phyloP scores from a whole-genome alignment of 2,329 filamentous ascomycete genomes.

The Trichoderma gracile region DNA sequence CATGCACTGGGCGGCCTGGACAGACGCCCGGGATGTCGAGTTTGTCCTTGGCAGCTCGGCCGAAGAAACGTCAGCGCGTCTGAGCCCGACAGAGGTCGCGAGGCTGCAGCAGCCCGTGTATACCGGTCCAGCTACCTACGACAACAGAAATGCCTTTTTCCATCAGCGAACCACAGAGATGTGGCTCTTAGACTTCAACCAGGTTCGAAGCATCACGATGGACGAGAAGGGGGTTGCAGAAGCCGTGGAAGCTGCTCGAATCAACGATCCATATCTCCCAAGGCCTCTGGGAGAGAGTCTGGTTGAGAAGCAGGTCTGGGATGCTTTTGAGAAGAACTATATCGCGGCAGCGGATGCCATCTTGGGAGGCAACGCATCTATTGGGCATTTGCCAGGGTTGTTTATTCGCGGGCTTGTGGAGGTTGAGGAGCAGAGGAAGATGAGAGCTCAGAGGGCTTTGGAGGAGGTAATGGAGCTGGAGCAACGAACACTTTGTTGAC shows the following conservation, averaged over 20 bases:
- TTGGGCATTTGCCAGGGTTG: background rate
- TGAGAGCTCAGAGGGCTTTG: too few species aligned
- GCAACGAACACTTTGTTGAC: too few species aligned
- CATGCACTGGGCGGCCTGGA: constrained; percentile 38
- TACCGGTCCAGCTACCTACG: background rate
- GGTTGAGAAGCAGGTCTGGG: constrained; percentile 25
- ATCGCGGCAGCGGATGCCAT: background rate
- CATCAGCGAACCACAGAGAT: constrained; percentile 27
- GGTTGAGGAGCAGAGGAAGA: background rate
- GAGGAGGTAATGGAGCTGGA: too few species aligned
- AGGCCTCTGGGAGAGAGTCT: constrained; percentile 20
- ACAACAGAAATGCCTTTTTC: constrained; percentile 23
- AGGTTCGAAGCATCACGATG: constrained; percentile 31
- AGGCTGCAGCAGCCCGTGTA: background rate
- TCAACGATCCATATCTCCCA: constrained; percentile 34
- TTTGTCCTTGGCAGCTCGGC: constrained; percentile 37
- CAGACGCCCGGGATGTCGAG: constrained; percentile 37
- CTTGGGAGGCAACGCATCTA: background rate
- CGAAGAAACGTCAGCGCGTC: background rate
- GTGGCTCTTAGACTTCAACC: constrained; percentile 40
- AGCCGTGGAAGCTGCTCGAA: constrained; percentile 28
- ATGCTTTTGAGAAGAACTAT: constrained; percentile 24
- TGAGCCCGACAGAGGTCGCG: background rate
- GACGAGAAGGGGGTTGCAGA: constrained; percentile 30
- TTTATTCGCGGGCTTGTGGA: constrained; percentile 23